Conservation (phyloP, 805 yeast genomes). For the Myxozyma mucilagina region DNA sequence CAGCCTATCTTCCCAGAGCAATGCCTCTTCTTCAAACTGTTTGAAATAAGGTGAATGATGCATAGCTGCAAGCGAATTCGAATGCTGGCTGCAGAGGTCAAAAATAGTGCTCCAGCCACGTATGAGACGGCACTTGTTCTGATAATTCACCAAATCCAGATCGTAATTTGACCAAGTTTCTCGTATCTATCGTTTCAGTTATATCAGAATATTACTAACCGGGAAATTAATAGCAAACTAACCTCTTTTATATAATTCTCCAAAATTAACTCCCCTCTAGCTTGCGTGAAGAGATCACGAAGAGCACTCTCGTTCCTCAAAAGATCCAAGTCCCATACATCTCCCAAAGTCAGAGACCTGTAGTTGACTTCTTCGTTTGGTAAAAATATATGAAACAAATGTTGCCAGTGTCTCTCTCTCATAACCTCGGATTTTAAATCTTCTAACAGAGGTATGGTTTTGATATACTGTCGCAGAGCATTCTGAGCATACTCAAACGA, state of each 20-base stretch:
- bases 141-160: conserved; percentile 57
- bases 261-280: conserved; percentile 69
- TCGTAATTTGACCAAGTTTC: conserved; percentile 55
- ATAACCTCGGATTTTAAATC: conserved; percentile 59
- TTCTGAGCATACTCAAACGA: conserved; percentile 64
- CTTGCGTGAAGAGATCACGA: conserved; percentile 55
- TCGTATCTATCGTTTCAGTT: conserved; percentile 42
- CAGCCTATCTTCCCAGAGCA: conserved; percentile 58
- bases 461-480: conserved; percentile 46
- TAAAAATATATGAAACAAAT: conserved; percentile 7
- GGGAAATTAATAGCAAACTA: neutral
- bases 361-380: conserved; percentile 35
- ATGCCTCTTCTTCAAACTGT: conserved; percentile 59
- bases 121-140: conserved; percentile 55
- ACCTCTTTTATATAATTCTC: conserved; percentile 53
- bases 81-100: conserved; percentile 58
- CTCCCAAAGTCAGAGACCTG: conserved; percentile 50
- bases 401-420: conserved; percentile 66
- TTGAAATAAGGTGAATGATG: conserved; percentile 62
- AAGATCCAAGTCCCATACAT: conserved; percentile 62
- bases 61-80: conserved; percentile 67
- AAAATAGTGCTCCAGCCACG: conserved; percentile 67
- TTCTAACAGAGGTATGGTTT: conserved; percentile 44
- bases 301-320: conserved; percentile 48
- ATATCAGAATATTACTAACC: neutral